Conservation (phyloP, 805 yeast genomes). For the Pichia cabralensis region DNA sequence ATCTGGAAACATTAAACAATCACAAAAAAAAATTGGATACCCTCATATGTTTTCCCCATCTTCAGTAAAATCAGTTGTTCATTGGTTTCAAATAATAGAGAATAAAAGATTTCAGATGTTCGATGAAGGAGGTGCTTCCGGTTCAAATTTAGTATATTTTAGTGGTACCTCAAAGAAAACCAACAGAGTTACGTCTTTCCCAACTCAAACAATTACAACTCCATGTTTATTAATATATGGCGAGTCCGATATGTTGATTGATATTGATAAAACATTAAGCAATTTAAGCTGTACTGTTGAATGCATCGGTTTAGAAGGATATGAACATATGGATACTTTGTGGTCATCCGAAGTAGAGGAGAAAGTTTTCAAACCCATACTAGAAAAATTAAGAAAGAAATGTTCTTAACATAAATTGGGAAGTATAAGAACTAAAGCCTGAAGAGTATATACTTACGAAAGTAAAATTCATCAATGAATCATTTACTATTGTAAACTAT, state of each 20-base stretch:
- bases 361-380: conserved; percentile 26
- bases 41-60: conserved; percentile 46
- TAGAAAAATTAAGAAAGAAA: no score
- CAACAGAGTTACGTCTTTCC: conserved; percentile 46
- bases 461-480: no score
- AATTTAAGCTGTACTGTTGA: conserved; percentile 46
- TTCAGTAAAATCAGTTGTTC: conserved; percentile 44
- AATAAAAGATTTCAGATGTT: conserved; percentile 43
- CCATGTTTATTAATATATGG: conserved; percentile 82
- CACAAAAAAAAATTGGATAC: conserved; percentile 38
- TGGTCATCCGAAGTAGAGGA: conserved; percentile 70
- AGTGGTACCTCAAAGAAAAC: conserved; percentile 23
- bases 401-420: no score
- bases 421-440: no score
- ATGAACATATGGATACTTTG: conserved; percentile 83
- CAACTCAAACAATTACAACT: conserved; percentile 55
- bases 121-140: conserved; percentile 31
- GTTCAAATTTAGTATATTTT: conserved; percentile 22
- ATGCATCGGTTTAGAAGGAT: conserved; percentile 43
- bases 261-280: conserved; percentile 60
- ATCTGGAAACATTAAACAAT: conserved; percentile 30
- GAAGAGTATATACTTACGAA: no score
- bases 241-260: conserved; percentile 71
- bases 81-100: conserved; percentile 39
- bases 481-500: no score